Evolutionary conservation across 1,284 basidiomycete genomes (phyloP), one percentile per base, ranked within the genome.

Genomic region (Ceratobasidium sp.): DNA sequence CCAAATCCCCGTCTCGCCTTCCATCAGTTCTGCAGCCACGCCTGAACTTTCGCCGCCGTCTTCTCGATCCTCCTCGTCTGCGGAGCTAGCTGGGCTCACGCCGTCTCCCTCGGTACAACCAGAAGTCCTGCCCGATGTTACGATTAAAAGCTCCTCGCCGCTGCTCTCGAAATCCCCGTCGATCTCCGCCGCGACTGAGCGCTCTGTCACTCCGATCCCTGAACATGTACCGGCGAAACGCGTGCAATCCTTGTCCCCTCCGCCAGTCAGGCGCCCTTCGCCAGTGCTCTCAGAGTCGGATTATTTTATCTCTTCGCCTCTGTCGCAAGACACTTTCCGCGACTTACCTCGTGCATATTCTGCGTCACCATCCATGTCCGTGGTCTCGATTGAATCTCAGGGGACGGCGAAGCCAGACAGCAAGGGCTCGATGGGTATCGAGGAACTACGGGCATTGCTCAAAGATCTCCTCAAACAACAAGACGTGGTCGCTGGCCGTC

Each of bases 341-440:
- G 37, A 57, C 17, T 51, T 75, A 15, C 71, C 71, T 64, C 59
- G 49, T 13, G 46, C 71, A 15, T 65, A 56, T 34, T 75, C 71
- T 34, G 37, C 46, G 9, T 75, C 71, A 2, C 62, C 71, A 15
- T 34, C 70, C 11, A 73, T 75, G 43, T 65, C 71, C 29, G 59
- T 44, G 9, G 54, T 51, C n/a, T 75, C 71, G 4, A 37, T 54
- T 11, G 4, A 3, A 19, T 75, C 71, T 4, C 62, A 54, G 15
- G 71, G 51, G 25, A 75, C 71, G 34, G 71, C 44, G 13, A 64
- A 66, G 32, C 71, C 59, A 13, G 61, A 56, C 25, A 75, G 71
- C 71, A 75, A 75, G 62, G n/a, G 46, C 9, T 65, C 71, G 46
- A 75, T 75, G 54, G 71, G 61, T 11, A 52, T 75, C n/a, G 71